Percentiles rank a stretch among this genome's conserved stretches.
Evolutionary conservation across 2,329 filamentous ascomycete genomes (phyloP).

Genomic region (Talaromyces sp.): DNA sequence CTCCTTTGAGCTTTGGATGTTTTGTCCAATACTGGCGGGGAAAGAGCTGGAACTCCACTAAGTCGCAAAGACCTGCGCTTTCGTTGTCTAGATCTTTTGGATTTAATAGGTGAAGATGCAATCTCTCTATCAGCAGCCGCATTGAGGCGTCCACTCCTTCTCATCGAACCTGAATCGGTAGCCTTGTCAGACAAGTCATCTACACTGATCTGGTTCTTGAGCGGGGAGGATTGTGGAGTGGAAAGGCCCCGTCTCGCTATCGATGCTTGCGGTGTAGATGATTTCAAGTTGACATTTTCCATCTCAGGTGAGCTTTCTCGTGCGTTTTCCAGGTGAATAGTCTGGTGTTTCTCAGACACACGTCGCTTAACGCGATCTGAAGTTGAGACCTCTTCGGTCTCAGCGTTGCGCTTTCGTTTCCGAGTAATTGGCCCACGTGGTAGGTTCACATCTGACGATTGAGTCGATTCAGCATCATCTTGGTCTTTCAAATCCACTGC

Average conservation of each 20-base stretch:
- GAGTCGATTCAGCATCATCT: constrained; percentile 12
- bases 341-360: constrained; percentile 26
- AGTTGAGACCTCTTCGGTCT: constrained; percentile 22
- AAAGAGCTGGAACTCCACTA: constrained; percentile 15
- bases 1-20: constrained; percentile 1
- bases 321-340: neutral
- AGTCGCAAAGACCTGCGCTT: constrained; percentile 19
- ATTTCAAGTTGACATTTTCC: neutral
- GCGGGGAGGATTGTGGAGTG: constrained; percentile 15
- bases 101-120: constrained; percentile 8
- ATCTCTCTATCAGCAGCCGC: neutral
- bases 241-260: neutral
- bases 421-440: constrained; percentile 23
- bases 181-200: constrained; percentile 9
- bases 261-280: neutral
- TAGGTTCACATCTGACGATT: constrained; percentile 5
- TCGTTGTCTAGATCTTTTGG: constrained; percentile 10
- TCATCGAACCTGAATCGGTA: constrained; percentile 3
- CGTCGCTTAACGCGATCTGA: constrained; percentile 29
- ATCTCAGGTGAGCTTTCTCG: neutral
- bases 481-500: constrained; percentile 32
- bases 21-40: neutral
- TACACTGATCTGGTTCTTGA: constrained; percentile 9
- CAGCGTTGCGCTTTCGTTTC: constrained; percentile 36
- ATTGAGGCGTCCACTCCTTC: constrained; percentile 4